phyloP scores from a whole-genome alignment of 257 asterid genomes.

The Penstemon barbatus region DNA sequence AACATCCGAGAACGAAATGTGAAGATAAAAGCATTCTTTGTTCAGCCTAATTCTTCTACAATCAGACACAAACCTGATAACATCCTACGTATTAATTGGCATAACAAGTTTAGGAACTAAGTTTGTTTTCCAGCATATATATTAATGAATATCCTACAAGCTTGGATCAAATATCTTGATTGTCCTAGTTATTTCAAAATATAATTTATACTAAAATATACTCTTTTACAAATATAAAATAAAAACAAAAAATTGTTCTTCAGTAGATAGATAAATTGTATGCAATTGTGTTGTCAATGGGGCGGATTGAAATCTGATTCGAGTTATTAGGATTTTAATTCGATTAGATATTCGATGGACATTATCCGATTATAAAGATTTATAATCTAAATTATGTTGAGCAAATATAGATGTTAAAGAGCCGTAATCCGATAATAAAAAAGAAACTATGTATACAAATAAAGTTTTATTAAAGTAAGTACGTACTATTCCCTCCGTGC shows the following conservation, averaged over 20 bases:
- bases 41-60: slow-evolving; percentile 21
- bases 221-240: slow-evolving; percentile 5
- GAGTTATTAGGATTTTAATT: no score
- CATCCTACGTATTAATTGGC: slow-evolving; percentile 22
- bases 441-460: no score
- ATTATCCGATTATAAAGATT: no score
- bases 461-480: no score
- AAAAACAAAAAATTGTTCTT: neutral
- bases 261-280: neutral
- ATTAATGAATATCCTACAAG: slow-evolving; percentile 22
- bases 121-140: slow-evolving; percentile 11
- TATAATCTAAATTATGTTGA: no score
- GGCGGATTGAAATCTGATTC: no score
- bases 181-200: slow-evolving; percentile 27
- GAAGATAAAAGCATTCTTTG: slow-evolving; percentile 19
- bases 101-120: slow-evolving; percentile 24
- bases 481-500: no score
- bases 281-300: no score
- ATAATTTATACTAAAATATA: slow-evolving; percentile 12
- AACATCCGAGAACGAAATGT: slow-evolving; percentile 27
- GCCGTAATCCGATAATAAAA: no score
- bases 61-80: neutral
- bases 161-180: slow-evolving; percentile 31
- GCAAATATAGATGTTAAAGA: no score
- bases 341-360: no score